Base-by-base conservation (phyloP, 164 flowering plant genomes). In the Magnolia changhungtana region DNA sequence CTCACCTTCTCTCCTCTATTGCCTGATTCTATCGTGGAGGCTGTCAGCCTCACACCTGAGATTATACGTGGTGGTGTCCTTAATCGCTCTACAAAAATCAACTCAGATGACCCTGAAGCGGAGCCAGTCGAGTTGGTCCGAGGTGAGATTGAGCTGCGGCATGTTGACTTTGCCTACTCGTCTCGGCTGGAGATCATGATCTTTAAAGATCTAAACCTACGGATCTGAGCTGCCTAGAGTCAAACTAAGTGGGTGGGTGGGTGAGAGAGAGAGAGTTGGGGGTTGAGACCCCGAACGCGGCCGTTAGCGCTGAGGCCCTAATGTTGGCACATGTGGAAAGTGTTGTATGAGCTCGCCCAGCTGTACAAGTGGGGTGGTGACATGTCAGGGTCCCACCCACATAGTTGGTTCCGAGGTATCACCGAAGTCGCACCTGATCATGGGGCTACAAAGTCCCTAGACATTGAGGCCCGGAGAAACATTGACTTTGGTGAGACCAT, bases 31-130 rank as follows among this genome's bases (percentile, higher is more conserved):
- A 98, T 92, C 9, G 97, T 98, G 1, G 97, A 91, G 79, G 91
- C 97, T 20, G 95, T 91, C 18, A 92, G 95, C 80, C 95, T 95
- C 31, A 95, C 97, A 21, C 98, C 98, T 9, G 98, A 93, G 29
- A 27, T 27, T 2, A 27, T 27, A 27, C 29, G 29, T 1, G 29
- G 29, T 27, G 29, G 2, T 27, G 96, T n/a, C n/a, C n/a, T n/a
- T n/a, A n/a, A n/a, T n/a, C 88, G 97, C 0, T 59, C 86, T 0
- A 92, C 98, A 2, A 84, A 80, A 83, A 93, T 93, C 13, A 97
- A 95, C 72, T 90, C 96, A 0, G 98, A 91, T 79, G 98, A 96
- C 55, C 86, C 89, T 0, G 94, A 92, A 20, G 87, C 89, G 3
- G 97, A 90, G 74, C 75, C 85, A 2, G 87, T 92, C 50, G 92